Percentiles rank a stretch among this genome's conserved stretches.
phyloP scores from a whole-genome alignment of 108 stramenopile species.

The Skeletonema menzelii region DNA sequence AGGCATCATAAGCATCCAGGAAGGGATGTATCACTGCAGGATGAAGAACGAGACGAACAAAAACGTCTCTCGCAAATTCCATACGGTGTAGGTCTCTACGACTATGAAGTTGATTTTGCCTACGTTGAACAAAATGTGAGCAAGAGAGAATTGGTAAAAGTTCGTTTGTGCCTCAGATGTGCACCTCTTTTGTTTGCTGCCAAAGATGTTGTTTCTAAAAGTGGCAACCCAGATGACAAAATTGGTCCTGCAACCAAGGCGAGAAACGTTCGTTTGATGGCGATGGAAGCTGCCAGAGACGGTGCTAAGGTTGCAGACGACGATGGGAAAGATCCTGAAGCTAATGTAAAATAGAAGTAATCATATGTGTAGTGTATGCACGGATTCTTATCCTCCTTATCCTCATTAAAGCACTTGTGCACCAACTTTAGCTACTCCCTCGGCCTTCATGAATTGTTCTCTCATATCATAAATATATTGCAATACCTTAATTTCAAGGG shows the following conservation, averaged over 20 bases:
- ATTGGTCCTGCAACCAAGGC: neutral
- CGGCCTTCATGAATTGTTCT: slow-evolving; percentile 88
- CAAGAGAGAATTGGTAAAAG: slow-evolving; percentile 74
- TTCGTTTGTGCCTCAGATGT: slow-evolving; percentile 63
- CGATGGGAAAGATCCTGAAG: too few relatives aligned
- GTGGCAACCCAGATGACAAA: neutral
- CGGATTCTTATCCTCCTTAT: too few relatives aligned
- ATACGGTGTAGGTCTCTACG: slow-evolving; percentile 38
- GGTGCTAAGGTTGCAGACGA: too few relatives aligned
- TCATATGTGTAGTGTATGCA: too few relatives aligned
- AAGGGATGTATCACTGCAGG: neutral
- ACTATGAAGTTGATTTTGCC: slow-evolving; percentile 74
- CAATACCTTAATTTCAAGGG: slow-evolving; percentile 78
- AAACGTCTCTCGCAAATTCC: slow-evolving; percentile 26
- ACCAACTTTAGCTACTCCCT: slow-evolving; percentile 86
- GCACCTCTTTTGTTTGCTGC: slow-evolving; percentile 52
- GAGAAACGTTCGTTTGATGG: neutral
- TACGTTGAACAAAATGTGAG: slow-evolving; percentile 54
- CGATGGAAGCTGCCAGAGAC: neutral
- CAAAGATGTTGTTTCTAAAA: neutral
- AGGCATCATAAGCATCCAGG: neutral
- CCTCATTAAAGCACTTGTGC: slow-evolving; percentile 67
- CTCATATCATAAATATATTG: slow-evolving; percentile 83
- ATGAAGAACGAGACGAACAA: slow-evolving; percentile 33
- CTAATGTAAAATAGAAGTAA: too few relatives aligned